Percentiles rank a stretch among this genome's conserved stretches.
Evolutionary conservation across 2,329 filamentous ascomycete genomes (phyloP).

Genomic region (Periconia sp.): DNA sequence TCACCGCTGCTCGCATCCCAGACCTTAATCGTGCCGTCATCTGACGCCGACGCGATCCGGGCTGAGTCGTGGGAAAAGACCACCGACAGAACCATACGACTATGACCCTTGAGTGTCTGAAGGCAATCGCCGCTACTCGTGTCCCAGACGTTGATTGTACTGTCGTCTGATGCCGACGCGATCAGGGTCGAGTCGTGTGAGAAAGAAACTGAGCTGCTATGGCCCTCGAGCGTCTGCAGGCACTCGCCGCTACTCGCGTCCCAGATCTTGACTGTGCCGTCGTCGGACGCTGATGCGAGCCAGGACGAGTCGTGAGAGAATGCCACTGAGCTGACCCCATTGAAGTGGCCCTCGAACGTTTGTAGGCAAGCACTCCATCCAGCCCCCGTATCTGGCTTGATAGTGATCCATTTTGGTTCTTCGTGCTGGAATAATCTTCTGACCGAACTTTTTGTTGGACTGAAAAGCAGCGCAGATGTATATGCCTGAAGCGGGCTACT

Average conservation of each 20-base stretch:
- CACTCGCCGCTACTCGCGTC: not conserved
- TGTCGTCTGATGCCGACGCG: no score
- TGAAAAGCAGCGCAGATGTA: conserved; percentile 19
- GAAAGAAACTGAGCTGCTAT: no score
- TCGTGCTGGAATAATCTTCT: conserved; percentile 13
- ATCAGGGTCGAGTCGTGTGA: no score
- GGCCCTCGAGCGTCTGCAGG: not conserved
- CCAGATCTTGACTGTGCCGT: not conserved
- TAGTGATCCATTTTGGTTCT: conserved; percentile 13
- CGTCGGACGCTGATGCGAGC: not conserved
- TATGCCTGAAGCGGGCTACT: conserved; percentile 17
- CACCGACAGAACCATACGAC: no score
- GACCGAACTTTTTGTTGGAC: conserved; percentile 13
- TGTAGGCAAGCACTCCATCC: conserved; percentile 4
- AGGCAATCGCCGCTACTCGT: no score
- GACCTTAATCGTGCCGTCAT: no score
- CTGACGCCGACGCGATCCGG: conserved; percentile 40
- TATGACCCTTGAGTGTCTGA: no score
- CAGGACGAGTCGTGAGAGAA: not conserved
- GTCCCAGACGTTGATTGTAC: no score
- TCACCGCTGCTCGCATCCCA: conserved; percentile 62
- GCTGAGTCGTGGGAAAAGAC: no score
- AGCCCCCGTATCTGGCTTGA: conserved; percentile 10
- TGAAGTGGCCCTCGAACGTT: not conserved
- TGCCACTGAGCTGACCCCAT: not conserved